Percentiles rank a stretch among this genome's conserved stretches.
These are phyloP conservation scores for Leishmania amazonensis DNA, from an alignment of 208 protist species.

Conservation along the genomic window DNA sequence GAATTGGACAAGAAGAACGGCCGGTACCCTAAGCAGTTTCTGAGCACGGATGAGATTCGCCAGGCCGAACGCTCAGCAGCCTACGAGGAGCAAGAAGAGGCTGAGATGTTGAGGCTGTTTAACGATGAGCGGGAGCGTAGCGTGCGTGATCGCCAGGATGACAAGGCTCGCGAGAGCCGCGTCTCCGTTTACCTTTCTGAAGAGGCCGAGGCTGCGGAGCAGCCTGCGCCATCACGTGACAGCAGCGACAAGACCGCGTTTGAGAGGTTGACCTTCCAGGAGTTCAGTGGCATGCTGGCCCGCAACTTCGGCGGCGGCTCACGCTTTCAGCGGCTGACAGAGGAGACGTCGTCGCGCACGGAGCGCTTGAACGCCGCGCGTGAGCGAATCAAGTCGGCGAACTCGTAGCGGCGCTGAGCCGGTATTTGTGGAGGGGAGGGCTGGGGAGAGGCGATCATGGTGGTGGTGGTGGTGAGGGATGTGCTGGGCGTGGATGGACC, in stretches of 20 bases:
- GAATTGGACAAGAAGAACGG: constrained; percentile 64
- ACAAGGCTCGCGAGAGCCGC: constrained; percentile 40
- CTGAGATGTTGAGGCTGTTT: constrained; percentile 70
- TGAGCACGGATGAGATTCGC: constrained; percentile 28
- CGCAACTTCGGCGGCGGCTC: constrained; percentile 82
- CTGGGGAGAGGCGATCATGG: neutral
- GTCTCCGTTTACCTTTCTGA: constrained; percentile 62
- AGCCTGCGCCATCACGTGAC: constrained; percentile 6
- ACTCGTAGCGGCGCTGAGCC: neutral
- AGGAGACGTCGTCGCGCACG: constrained; percentile 52
- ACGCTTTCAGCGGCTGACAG: constrained; percentile 77
- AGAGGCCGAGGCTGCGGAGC: constrained; percentile 39
- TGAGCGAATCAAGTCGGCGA: constrained; percentile 27
- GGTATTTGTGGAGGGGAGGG: neutral
- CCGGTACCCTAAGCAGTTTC: constrained; percentile 40
- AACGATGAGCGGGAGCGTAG: constrained; percentile 77
- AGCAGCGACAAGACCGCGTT: constrained; percentile 26
- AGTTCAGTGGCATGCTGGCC: constrained; percentile 68
- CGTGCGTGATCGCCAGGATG: constrained; percentile 18
- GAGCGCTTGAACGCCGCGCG: constrained; percentile 47
- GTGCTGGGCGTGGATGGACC: neutral
- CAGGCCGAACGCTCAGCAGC: constrained; percentile 38
- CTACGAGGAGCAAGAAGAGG: constrained; percentile 61
- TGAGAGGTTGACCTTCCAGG: constrained; percentile 55
- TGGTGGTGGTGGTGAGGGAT: neutral